Base-by-base conservation (phyloP, 148 eudicot species). In the Rhododendron vialii region DNA sequence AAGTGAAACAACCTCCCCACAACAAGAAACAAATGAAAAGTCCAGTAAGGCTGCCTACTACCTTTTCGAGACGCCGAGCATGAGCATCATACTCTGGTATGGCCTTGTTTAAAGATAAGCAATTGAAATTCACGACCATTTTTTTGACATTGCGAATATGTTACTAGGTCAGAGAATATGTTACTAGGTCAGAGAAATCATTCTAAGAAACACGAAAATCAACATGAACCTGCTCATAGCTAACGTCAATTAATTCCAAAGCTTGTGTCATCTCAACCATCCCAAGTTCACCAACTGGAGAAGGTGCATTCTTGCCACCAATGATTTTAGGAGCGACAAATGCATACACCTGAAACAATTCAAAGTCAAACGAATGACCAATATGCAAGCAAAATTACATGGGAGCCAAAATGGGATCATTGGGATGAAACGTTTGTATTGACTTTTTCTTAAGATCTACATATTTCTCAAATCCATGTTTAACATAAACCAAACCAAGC, bases 181-280 rank as follows among this genome's bases (percentile, higher is more conserved):
- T 74, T 12, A 48, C 13, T 48, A 14, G 24, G 24, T 18, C 24
- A 57, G 65, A 59, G n/a, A 59, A 59, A 59, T 59, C 65, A 57
- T 63, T 82, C n/a, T 48, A 85, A 18, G 77, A 84, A 55, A 59
- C 11, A 80, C 45, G 47, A 61, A 76, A 41, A 57, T 28, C 17
- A 61, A 12, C 38, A 86, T 85, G 67, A 87, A 96, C 99, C 98
- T 95, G 98, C 89, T 96, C 98, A 89, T 91, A 94, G 84, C 89
- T 87, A 61, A 97, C 94, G 85, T 95, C 99, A 86, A 88, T 91
- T 55, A 97, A 90, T 84, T 94, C 91, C 83, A 95, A 86, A 80
- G 99, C 98, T 89, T 95, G 99, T 51, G 98, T 92, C 99, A 95
- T 97, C 91, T 97, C 98, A 90, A 92, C 96, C 99, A 97, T 97